Percentiles rank a stretch among this genome's conserved stretches.
These are phyloP conservation scores for Eutrema japonicum DNA, from an alignment of 345 rosid species.

Conservation along the genomic window DNA sequence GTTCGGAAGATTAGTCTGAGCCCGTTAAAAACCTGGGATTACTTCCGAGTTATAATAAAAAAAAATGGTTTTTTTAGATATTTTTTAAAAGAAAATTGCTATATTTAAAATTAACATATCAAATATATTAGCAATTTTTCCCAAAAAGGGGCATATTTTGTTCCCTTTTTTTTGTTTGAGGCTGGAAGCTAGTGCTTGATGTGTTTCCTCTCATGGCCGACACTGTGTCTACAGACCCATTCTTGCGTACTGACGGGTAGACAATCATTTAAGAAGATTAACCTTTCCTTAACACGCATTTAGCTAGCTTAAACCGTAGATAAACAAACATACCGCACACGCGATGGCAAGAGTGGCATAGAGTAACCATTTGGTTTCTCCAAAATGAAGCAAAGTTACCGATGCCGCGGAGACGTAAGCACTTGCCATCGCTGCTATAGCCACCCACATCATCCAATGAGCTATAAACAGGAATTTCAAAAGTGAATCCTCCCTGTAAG, in stretches of 20 bases:
- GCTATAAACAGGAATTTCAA: slow-evolving; percentile 32
- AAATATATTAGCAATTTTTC: too few relatives aligned
- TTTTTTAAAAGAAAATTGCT: too few relatives aligned
- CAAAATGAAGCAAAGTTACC: slow-evolving; percentile 31
- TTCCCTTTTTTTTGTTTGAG: too few relatives aligned
- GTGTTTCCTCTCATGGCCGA: too few relatives aligned
- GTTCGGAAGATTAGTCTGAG: too few relatives aligned
- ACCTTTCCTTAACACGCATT: neutral
- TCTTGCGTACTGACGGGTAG: neutral
- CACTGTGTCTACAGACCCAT: neutral
- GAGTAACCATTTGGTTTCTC: slow-evolving; percentile 32
- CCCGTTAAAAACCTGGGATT: too few relatives aligned
- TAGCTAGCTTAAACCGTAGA: slow-evolving; percentile 2
- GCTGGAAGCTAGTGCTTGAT: too few relatives aligned
- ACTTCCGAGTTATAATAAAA: too few relatives aligned
- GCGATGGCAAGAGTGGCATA: slow-evolving; percentile 22
- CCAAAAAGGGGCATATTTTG: too few relatives aligned
- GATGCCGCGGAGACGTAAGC: slow-evolving; percentile 44
- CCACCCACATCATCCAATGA: slow-evolving; percentile 47
- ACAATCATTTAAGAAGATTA: neutral
- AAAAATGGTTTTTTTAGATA: too few relatives aligned
- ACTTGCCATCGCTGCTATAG: slow-evolving; percentile 47
- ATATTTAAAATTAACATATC: too few relatives aligned
- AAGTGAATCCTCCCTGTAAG: slow-evolving; percentile 33
- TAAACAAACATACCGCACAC: slow-evolving; percentile 12